phyloP scores from a whole-genome alignment of 805 yeast species.

The Cyberlindnera samutprakarnensis region DNA sequence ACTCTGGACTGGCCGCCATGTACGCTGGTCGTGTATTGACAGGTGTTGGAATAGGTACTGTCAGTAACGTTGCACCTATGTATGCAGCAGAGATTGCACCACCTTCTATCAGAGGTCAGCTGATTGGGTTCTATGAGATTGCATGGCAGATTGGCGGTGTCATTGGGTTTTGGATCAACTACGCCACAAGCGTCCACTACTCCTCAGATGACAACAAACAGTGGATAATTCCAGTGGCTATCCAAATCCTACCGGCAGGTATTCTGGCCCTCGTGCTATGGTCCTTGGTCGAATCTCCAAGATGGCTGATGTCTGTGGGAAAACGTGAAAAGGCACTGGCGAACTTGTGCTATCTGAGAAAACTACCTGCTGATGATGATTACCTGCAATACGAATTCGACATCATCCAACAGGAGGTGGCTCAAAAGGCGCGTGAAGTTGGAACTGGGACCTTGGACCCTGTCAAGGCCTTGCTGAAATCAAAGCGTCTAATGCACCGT shows the following conservation, averaged over 20 bases:
- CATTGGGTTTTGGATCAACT: conserved; percentile 16
- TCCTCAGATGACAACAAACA: conserved; percentile 28
- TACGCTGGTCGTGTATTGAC: conserved; percentile 45
- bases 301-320: conserved; percentile 33
- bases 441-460: conserved; percentile 36
- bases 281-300: conserved; percentile 37
- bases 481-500: conserved; percentile 26
- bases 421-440: conserved; percentile 17
- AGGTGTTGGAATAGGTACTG: conserved; percentile 46
- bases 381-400: conserved; percentile 35
- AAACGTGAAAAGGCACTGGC: conserved; percentile 27
- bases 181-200: conserved; percentile 11
- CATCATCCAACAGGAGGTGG: conserved; percentile 22
- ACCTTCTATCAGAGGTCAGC: conserved; percentile 37
- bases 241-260: conserved; percentile 39
- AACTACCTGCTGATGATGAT: conserved; percentile 29
- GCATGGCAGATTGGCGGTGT: conserved; percentile 31
- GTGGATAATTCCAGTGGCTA: conserved; percentile 42
- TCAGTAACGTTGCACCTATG: conserved; percentile 43
- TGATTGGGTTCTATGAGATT: conserved; percentile 40
- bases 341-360: conserved; percentile 30
- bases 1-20: conserved; percentile 34
- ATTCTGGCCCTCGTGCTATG: conserved; percentile 31
- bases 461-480: conserved; percentile 26
- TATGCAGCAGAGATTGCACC: conserved; percentile 42